Evolutionary conservation across 2,329 filamentous ascomycete species (phyloP), one percentile per base, ranked within the genome.

Genomic region (Fusarium oxysporum): DNA sequence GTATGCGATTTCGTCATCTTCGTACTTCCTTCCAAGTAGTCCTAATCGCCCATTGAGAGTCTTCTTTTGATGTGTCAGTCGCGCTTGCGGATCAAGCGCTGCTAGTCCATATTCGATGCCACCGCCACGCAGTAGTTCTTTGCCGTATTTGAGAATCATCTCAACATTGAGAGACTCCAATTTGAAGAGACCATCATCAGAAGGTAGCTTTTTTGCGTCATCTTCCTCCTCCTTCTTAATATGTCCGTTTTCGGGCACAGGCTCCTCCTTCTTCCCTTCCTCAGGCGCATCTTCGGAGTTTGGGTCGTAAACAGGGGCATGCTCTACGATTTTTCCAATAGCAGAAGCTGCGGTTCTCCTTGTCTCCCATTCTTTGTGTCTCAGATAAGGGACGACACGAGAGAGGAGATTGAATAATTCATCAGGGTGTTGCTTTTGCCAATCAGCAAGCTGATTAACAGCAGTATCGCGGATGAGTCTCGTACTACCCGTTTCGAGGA

Each of bases 401-500:
- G 94, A 96, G 17, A 99, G 88, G 11, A 99, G 88, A 80, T 98
- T 98, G 84, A 98, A 98, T 3, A 99, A 87, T 82, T 99, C 97
- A 83, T 99, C 96, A 1, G 96, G 96, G 78, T 98, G 96, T 82
- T 96, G 93, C 81, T 98, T 98, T 83, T 99, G 97, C 82, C 97
- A 96, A 83, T 99, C 96, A 70, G 95, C 96, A 72, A 99, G 89
- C 84, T 99, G 96, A 80, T 97, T 95, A 70, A 97, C 96, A 71
- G 96, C 97, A 71, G 96, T 99, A 80, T 98, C 97, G 76, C 97
- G 92, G 80, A 99, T 98, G 75, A 99, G 88, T 80, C 93, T 92
- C 68, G 96, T 99, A 84, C 96, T 98, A 77, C 96, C 96, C 65
- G 96, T 98, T 88, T 99, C 96, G 78, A 99, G 91, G 81, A 99